Percentiles rank a stretch among this genome's conserved stretches.
These are phyloP conservation scores for Plasmodium cynomolgi DNA, from an alignment of 169 alveolate species.

Conservation along the genomic window DNA sequence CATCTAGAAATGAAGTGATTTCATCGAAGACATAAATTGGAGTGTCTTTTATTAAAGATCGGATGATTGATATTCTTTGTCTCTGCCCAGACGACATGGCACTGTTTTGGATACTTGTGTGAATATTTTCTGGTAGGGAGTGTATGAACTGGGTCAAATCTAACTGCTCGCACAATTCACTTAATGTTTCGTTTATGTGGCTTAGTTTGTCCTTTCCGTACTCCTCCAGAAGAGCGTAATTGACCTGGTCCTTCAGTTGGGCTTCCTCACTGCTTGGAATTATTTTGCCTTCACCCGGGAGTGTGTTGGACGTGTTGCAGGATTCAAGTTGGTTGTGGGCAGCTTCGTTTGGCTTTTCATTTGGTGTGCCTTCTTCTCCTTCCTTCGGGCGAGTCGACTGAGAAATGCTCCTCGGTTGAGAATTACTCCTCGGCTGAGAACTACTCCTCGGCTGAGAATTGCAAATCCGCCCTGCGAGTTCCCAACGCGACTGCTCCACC, in stretches of 20 bases:
- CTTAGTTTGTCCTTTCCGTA: constrained; percentile 15
- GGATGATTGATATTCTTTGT: constrained; percentile 68
- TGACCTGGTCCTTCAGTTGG: not conserved
- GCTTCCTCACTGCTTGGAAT: not conserved
- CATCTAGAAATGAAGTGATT: constrained; percentile 63
- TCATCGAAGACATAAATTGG: constrained; percentile 65
- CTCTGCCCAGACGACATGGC: constrained; percentile 66
- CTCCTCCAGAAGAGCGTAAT: not conserved
- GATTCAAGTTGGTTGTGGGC: not conserved
- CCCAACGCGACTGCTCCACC: not conserved
- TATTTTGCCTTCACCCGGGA: no score
- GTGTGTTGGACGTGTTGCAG: not conserved
- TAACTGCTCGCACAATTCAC: constrained; percentile 34
- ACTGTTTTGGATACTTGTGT: constrained; percentile 21
- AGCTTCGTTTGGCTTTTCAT: not conserved
- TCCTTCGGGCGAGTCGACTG: not conserved
- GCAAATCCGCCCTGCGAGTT: not conserved
- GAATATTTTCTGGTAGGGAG: constrained; percentile 31
- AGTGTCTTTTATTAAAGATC: constrained; percentile 53
- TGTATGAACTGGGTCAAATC: constrained; percentile 31
- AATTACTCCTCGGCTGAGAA: not conserved
- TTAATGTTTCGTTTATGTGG: constrained; percentile 27
- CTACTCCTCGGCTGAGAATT: not conserved
- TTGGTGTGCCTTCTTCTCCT: not conserved
- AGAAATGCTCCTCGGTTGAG: not conserved